Base-by-base conservation (phyloP, 192 early-diverging fungal species). In the Umbelopsis sp. region DNA sequence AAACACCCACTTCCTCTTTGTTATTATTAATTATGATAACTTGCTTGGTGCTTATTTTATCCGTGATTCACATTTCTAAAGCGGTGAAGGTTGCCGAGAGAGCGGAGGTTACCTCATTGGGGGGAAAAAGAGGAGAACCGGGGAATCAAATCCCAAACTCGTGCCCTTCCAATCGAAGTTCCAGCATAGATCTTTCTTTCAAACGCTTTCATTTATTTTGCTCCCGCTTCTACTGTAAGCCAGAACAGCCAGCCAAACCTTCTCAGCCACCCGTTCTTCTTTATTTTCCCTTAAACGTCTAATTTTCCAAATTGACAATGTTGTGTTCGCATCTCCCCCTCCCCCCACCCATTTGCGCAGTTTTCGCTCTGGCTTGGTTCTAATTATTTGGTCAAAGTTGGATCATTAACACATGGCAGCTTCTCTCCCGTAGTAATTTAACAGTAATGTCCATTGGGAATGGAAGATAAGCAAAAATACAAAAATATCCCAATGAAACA, bases 201-300 rank as follows among this genome's bases (percentile, higher is more conserved):
- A 20, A 34, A 62, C 26, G 26, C n/a, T 62, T 32, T n/a, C 17
- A 62, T 2, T 16, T 54, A 54, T 12, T 9, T 6, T 62, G 8
- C 26, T 29, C 26, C 17, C 4, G 56, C 31, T 62, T 62, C 56
- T 17, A 29, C 26, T n/a, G n/a, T n/a, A n/a, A n/a, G n/a, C n/a
- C n/a, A n/a, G n/a, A n/a, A n/a, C n/a, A n/a, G n/a, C n/a, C n/a
- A n/a, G n/a, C n/a, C n/a, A 32, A 62, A 32, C 5, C 26, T 26
- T 54, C 52, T 62, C 56, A 62, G 56, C 56, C 56, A 62, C 56
- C 26, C 31, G 17, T 8, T n/a, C 29, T 62, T 62, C 56, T 62
- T 62, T 62, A 62, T 62, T 62, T 62, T 62, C 56, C 56, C 56
- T 62, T 32, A 62, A 34, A 62, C 56, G 56, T 62, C 56, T 17